Percentiles rank a stretch among this genome's conserved stretches.
Conservation (phyloP, 148 eudicot species). For the Cornus kousa region DNA sequence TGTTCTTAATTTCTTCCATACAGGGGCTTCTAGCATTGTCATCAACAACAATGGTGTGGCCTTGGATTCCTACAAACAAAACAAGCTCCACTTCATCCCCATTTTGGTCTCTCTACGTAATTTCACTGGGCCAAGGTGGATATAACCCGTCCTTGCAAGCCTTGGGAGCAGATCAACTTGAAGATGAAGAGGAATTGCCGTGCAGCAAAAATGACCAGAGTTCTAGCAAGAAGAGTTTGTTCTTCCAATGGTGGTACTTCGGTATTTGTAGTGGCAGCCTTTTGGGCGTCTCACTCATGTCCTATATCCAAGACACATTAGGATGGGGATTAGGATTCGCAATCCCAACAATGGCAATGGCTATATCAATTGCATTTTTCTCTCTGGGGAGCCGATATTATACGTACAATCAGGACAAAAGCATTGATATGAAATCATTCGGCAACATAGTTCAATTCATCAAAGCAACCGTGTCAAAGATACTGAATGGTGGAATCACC, state of each 20-base stretch:
- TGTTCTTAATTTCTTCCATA: not conserved
- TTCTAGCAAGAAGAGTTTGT: conserved; percentile 49
- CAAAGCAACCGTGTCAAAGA: conserved; percentile 36
- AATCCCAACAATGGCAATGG: conserved; percentile 65
- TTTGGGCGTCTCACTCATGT: conserved; percentile 67
- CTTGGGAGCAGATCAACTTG: conserved; percentile 84
- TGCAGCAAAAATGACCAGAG: conserved; percentile 27
- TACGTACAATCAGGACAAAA: conserved; percentile 22
- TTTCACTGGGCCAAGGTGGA: conserved; percentile 82
- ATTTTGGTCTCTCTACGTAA: conserved; percentile 65
- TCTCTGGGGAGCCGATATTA: conserved; percentile 46
- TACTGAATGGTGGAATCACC: conserved; percentile 21
- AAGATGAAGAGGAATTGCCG: conserved; percentile 49
- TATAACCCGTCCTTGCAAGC: conserved; percentile 91
- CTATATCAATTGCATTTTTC: conserved; percentile 51
- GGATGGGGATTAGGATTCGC: conserved; percentile 94
- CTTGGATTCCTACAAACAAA: conserved; percentile 36
- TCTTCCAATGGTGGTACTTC: conserved; percentile 95
- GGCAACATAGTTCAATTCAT: conserved; percentile 27
- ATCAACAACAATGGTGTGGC: conserved; percentile 52
- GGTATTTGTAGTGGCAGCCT: conserved; percentile 86
- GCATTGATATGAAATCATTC: conserved; percentile 23
- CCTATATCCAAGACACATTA: conserved; percentile 72
- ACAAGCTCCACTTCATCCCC: conserved; percentile 42
- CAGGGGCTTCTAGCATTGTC: conserved; percentile 88